A percentile compares a stretch with the other conserved stretches of the same genome.
phyloP scores from a whole-genome alignment of 2,329 filamentous ascomycete genomes.

The Pseudogymnoascus sp. region DNA sequence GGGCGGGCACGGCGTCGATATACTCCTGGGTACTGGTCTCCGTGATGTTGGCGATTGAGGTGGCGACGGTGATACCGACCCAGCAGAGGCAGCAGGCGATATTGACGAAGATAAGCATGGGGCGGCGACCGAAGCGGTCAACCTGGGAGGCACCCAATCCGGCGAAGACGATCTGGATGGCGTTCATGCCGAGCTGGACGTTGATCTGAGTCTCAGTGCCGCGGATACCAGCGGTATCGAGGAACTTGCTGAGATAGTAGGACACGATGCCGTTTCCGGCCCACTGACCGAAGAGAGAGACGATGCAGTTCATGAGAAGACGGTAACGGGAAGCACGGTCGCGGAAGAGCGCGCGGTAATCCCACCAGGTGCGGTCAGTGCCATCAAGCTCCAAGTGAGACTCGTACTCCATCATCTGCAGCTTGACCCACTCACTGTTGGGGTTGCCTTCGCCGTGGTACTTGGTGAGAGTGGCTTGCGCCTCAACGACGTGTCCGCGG shows the following conservation, averaged over 20 bases:
- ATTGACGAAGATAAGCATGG: conserved; percentile 43
- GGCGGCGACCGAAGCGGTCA: conserved; percentile 48
- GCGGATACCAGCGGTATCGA: conserved; percentile 39
- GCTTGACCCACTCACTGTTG: conserved; percentile 42
- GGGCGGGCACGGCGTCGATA: conserved; percentile 13
- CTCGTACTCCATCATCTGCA: conserved; percentile 41
- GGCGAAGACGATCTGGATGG: conserved; percentile 46
- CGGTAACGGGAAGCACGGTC: conserved; percentile 6
- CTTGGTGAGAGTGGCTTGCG: conserved; percentile 43
- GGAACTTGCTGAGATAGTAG: conserved; percentile 28
- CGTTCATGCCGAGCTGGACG: conserved; percentile 44
- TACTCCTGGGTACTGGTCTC: neutral
- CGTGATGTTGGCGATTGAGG: conserved; percentile 18
- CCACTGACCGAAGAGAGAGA: conserved; percentile 6
- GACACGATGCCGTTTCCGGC: conserved; percentile 10
- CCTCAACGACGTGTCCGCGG: conserved; percentile 44
- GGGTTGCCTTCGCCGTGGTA: conserved; percentile 47
- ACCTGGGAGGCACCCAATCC: conserved; percentile 48
- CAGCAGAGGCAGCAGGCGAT: conserved; percentile 41
- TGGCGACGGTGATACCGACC: conserved; percentile 42
- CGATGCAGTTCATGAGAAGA: neutral
- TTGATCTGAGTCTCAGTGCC: conserved; percentile 36
- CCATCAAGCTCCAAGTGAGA: conserved; percentile 31
- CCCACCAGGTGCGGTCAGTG: conserved; percentile 10
- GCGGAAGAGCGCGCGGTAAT: conserved; percentile 11